Conservation (phyloP, 306 rosid genomes). For the Benincasa hispida region DNA sequence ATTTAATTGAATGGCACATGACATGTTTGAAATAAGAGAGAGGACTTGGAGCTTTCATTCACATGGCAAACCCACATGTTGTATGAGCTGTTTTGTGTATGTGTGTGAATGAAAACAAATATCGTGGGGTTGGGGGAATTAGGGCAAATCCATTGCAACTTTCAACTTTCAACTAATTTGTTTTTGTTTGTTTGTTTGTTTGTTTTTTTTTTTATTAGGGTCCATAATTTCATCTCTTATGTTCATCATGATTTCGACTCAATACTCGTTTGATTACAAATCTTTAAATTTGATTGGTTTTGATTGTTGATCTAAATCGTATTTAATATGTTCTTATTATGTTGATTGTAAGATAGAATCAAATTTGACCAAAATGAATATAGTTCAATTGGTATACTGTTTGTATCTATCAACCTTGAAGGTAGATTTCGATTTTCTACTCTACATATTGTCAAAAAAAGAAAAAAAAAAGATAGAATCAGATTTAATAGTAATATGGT, state of each 20-base stretch:
- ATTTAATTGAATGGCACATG: conserved; percentile 9
- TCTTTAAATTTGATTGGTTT: not conserved
- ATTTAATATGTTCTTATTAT: not conserved
- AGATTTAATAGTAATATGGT: not conserved
- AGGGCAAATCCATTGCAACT: not conserved
- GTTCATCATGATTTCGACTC: not conserved
- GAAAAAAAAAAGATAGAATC: too few relatives aligned
- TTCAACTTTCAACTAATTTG: not conserved
- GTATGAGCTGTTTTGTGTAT: not conserved
- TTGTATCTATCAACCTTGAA: too few relatives aligned
- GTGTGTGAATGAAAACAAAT: not conserved
- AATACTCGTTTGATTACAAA: not conserved
- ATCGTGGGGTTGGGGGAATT: not conserved
- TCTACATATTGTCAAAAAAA: too few relatives aligned
- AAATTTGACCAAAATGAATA: too few relatives aligned
- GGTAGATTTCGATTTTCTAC: too few relatives aligned
- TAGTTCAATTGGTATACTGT: too few relatives aligned
- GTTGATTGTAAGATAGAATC: not conserved
- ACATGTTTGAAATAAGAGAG: not conserved
- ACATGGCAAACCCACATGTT: conserved; percentile 1
- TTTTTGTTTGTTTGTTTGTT: too few relatives aligned
- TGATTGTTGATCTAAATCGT: not conserved
- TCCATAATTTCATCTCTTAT: not conserved
- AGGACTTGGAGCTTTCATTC: conserved; percentile 9
- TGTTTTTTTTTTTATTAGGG: not conserved